Evolutionary conservation across 1,139 yeast genomes (phyloP), one percentile per base, ranked within the genome.

Genomic region (Suhomyces ambrosiae): DNA sequence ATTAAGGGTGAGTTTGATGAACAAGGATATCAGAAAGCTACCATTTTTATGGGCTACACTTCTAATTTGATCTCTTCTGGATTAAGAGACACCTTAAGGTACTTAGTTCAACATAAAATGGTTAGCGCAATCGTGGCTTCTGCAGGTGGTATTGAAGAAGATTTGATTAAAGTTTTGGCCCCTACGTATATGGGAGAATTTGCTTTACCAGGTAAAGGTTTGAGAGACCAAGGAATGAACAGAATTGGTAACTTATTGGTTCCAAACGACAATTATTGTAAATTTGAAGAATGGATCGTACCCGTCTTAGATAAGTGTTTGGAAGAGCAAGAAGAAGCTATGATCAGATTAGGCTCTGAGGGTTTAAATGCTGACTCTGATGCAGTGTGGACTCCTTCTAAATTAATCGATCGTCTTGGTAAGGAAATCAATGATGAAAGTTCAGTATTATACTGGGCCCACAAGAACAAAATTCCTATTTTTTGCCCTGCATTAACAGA

Each of bases 141-240:
- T 45, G 98, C 97, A 15, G 99, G 99, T 48, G 99, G 98, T 48
- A 81, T 92, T 46, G 99, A 92, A 63, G 99, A 92, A 65, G 99
- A 92, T 65, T 69, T 94, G 41, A 92, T 92, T 68, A 92, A 92
- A 62, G 89, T 96, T 58, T 74, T 92, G 45, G 98, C 97, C 1
- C 96, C 96, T 39, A 92, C 99, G 3, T 90, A 83, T 55, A 71
- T 92, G 74, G 97, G 98, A 35, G 97, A 89, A 32, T 92, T 89
- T 60, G 61, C 83, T 32, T 73, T 90, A 48, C 81, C 83, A 12
- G 98, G 98, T 44, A 74, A 82, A 43, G 73, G 77, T 25, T 75
- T 92, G 49, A 80, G 99, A 63, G 96, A 89, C 37, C 85, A 89
- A 62, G 99, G 99, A 44, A 82, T 92, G 83, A 92, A 92, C 69